These are phyloP conservation scores for Murraya koenigii DNA, from an alignment of 345 rosid genomes.

Conservation along the genomic window DNA sequence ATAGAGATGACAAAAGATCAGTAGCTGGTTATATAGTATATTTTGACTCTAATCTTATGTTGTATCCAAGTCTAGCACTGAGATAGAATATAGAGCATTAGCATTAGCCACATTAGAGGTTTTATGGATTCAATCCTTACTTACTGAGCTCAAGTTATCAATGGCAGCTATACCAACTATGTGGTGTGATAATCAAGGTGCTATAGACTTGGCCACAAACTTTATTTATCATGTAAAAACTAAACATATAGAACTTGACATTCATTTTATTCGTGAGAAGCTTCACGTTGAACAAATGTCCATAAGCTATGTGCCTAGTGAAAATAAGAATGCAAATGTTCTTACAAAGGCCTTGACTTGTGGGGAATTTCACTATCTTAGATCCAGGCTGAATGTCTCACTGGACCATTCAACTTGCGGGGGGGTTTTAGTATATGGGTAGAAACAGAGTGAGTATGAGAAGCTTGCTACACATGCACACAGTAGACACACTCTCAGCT, in stretches of 20 bases:
- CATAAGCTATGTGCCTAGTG: too few relatives aligned
- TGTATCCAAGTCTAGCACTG: not conserved
- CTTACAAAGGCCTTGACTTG: not conserved
- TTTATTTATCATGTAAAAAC: not conserved
- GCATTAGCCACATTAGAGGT: not conserved
- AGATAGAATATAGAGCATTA: not conserved
- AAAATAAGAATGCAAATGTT: not conserved
- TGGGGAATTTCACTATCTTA: not conserved
- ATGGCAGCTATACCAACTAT: fast-evolving
- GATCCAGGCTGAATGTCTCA: not conserved
- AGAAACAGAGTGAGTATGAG: too few relatives aligned
- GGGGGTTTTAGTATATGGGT: not conserved
- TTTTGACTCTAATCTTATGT: not conserved
- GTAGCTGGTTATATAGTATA: not conserved
- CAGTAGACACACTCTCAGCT: too few relatives aligned
- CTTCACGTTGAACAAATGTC: not conserved
- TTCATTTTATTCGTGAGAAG: not conserved
- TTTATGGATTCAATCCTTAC: not conserved
- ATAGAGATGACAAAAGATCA: not conserved
- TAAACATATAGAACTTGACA: not conserved
- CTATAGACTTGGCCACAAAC: not conserved
- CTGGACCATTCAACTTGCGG: not conserved
- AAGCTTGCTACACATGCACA: too few relatives aligned
- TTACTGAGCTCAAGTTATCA: not conserved
- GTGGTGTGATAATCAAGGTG: not conserved